Evolutionary conservation across 768 basidiomycete species (phyloP).

Genomic region (Tylopilus felleus): DNA sequence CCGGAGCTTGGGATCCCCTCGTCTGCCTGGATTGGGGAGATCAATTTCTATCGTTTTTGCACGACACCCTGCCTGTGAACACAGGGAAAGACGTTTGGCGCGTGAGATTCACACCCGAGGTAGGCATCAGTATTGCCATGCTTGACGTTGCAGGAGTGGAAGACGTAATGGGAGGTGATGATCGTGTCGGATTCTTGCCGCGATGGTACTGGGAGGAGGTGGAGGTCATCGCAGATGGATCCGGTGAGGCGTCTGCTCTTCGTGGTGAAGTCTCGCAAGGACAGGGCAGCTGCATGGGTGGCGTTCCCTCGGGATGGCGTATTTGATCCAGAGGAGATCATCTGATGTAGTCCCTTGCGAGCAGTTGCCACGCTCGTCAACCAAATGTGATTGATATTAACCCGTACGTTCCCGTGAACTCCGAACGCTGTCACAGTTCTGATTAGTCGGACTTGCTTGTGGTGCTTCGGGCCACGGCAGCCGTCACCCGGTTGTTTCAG

Average conservation of each 20-base stretch:
- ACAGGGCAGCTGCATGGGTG: not conserved
- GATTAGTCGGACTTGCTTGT: slow-evolving; percentile 25
- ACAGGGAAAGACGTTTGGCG: slow-evolving; percentile 58
- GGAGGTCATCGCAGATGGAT: not conserved
- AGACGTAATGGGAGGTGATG: slow-evolving; percentile 65
- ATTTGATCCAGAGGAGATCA: slow-evolving; percentile 21
- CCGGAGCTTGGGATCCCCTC: slow-evolving; percentile 73
- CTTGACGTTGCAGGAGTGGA: slow-evolving; percentile 48
- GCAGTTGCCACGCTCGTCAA: slow-evolving; percentile 9
- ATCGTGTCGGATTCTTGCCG: slow-evolving; percentile 77
- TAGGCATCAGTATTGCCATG: slow-evolving; percentile 48
- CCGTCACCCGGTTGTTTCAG: slow-evolving; percentile 11
- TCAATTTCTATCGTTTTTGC: slow-evolving; percentile 55
- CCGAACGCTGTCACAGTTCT: slow-evolving; percentile 18
- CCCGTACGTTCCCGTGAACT: slow-evolving; percentile 27
- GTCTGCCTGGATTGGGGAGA: slow-evolving; percentile 75
- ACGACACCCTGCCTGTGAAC: slow-evolving; percentile 29
- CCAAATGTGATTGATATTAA: slow-evolving; percentile 11
- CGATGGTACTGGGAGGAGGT: slow-evolving; percentile 57
- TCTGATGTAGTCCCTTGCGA: slow-evolving; percentile 17
- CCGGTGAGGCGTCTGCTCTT: slow-evolving; percentile 6
- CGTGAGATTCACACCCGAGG: slow-evolving; percentile 56
- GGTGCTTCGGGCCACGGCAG: slow-evolving; percentile 18
- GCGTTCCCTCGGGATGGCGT: slow-evolving; percentile 20
- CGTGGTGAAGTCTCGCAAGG: slow-evolving; percentile 5